Evolutionary conservation across 768 basidiomycete genomes (phyloP).

Genomic region (Psilocybe cubensis): DNA sequence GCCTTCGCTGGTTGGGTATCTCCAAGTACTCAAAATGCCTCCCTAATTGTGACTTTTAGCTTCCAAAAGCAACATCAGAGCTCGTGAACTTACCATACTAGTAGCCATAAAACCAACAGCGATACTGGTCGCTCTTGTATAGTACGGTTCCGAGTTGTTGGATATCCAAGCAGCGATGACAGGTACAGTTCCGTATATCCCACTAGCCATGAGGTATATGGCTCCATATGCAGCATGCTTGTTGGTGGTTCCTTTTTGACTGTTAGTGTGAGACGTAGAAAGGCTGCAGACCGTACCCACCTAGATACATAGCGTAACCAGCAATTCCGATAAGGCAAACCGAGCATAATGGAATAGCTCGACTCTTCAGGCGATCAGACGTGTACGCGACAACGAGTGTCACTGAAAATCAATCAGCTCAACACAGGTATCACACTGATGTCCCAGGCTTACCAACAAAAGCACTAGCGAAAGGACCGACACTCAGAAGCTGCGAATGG

Average conservation of each 20-base stretch:
- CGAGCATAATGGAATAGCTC: conserved; percentile 27
- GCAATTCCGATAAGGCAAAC: conserved; percentile 27
- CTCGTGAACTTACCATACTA: conserved; percentile 28
- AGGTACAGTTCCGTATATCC: conserved; percentile 32
- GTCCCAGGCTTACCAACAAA: conserved; percentile 33
- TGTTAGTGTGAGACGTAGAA: not conserved
- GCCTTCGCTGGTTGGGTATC: conserved; percentile 38
- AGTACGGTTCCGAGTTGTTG: conserved; percentile 40
- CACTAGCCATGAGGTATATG: conserved; percentile 34
- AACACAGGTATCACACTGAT: not conserved
- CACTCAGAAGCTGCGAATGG: conserved; percentile 38
- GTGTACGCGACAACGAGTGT: conserved; percentile 27
- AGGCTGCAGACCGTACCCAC: conserved; percentile 11
- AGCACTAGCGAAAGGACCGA: conserved; percentile 38
- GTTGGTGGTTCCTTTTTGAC: conserved; percentile 20
- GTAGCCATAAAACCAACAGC: conserved; percentile 36
- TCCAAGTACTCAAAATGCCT: conserved; percentile 42
- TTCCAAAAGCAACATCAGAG: not conserved
- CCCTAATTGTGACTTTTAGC: conserved; percentile 21
- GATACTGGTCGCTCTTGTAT: conserved; percentile 35
- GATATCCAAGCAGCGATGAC: conserved; percentile 36
- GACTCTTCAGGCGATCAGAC: conserved; percentile 29
- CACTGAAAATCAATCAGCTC: conserved; percentile 17
- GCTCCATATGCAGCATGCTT: conserved; percentile 33
- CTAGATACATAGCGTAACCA: conserved; percentile 35